Conservation (phyloP, 331 rosid genomes). For the Dryas integrifolia region DNA sequence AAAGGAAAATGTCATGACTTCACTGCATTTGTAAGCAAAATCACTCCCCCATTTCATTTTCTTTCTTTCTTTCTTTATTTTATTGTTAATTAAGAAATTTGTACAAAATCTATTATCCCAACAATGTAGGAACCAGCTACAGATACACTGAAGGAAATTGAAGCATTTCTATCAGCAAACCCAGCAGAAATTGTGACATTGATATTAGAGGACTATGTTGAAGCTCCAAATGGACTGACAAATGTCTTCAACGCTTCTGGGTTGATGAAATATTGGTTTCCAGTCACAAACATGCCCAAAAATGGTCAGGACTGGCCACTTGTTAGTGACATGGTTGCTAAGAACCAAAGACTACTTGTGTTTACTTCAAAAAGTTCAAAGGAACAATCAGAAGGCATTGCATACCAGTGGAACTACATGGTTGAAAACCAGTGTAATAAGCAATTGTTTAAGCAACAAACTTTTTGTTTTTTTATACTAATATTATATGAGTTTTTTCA, state of each 20-base stretch:
- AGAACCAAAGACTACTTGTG: conserved; percentile 68
- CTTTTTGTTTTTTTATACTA: neutral
- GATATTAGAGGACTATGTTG: conserved; percentile 88
- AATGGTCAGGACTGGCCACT: conserved; percentile 83
- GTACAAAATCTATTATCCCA: neutral
- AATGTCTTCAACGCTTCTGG: conserved; percentile 64
- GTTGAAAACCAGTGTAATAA: conserved; percentile 64
- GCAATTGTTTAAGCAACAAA: neutral
- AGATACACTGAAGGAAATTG: conserved; percentile 65
- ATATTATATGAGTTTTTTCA: too few species aligned
- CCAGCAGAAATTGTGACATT: conserved; percentile 72
- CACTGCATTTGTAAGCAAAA: conserved; percentile 79
- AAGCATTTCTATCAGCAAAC: conserved; percentile 65
- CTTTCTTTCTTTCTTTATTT: neutral
- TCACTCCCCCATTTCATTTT: neutral
- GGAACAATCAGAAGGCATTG: conserved; percentile 75
- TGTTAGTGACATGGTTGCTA: conserved; percentile 72
- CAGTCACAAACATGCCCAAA: conserved; percentile 66
- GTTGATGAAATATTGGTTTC: conserved; percentile 78
- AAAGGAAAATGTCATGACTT: conserved; percentile 63
- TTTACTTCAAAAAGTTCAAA: conserved; percentile 66
- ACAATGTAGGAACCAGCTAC: conserved; percentile 59
- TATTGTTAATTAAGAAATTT: neutral
- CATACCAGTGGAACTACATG: conserved; percentile 92
- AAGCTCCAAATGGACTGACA: conserved; percentile 71